Evolutionary conservation across 345 rosid genomes (phyloP).

Genomic region (Eucalyptus tenuipes): DNA sequence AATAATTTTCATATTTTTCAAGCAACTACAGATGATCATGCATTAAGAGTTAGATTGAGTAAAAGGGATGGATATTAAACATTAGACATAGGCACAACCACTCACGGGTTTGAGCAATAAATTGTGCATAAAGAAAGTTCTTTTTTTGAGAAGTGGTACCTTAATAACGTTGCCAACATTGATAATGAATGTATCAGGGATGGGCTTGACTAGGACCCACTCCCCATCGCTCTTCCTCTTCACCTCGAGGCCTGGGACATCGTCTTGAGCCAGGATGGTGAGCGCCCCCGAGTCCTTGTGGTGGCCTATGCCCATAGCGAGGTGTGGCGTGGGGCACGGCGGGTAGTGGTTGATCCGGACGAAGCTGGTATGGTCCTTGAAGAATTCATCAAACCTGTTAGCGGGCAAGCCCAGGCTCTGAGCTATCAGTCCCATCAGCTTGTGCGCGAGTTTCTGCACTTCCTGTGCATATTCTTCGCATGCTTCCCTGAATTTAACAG

Average conservation of each 20-base stretch:
- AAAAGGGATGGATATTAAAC: not conserved
- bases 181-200: slow-evolving; percentile 9
- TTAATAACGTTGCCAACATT: slow-evolving; percentile 16
- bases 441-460: slow-evolving; percentile 1
- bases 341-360: slow-evolving; percentile 20
- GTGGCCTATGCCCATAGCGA: slow-evolving; percentile 17
- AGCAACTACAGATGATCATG: not conserved
- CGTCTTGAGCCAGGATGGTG: slow-evolving; percentile 19
- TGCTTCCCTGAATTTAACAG: not conserved
- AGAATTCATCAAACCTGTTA: slow-evolving; percentile 7
- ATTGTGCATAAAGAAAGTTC: not conserved
- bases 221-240: slow-evolving; percentile 21
- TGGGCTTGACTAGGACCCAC: slow-evolving; percentile 19
- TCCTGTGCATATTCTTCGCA: slow-evolving; percentile 13
- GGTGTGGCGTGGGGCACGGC: slow-evolving; percentile 18
- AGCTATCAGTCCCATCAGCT: slow-evolving; percentile 16
- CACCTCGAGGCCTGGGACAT: slow-evolving; percentile 22
- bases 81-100: not conserved
- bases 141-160: not conserved
- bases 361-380: slow-evolving; percentile 8
- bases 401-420: slow-evolving; percentile 18
- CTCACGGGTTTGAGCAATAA: not conserved
- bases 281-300: slow-evolving; percentile 14
- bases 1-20: not conserved
- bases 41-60: not conserved